A percentile compares a stretch with the other conserved stretches of the same genome.
Conservation (phyloP, 129 eudicot species). For the Solidago caesia region DNA sequence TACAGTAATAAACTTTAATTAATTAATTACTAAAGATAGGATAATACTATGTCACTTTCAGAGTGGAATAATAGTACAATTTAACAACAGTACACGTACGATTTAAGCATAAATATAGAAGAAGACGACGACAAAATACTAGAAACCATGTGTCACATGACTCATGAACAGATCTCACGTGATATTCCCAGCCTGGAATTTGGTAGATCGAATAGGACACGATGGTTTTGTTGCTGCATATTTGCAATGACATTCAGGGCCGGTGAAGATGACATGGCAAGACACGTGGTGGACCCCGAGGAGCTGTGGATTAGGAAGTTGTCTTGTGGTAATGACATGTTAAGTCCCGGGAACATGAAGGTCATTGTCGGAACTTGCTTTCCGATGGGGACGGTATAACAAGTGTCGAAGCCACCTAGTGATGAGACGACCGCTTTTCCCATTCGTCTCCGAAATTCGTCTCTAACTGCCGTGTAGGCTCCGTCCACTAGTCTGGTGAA, state of each 20-base stretch:
- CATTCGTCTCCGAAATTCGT: conserved; percentile 78
- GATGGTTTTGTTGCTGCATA: conserved; percentile 94
- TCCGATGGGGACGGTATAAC: conserved; percentile 65
- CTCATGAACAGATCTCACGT: conserved; percentile 61
- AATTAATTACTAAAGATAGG: too few relatives aligned
- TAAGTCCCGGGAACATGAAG: conserved; percentile 76
- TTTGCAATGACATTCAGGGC: conserved; percentile 84
- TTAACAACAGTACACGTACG: conserved; percentile 14
- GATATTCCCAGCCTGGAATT: conserved; percentile 83
- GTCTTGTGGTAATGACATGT: conserved; percentile 76
- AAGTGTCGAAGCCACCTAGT: conserved; percentile 93
- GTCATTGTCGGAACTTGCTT: conserved; percentile 67
- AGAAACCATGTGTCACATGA: conserved; percentile 26
- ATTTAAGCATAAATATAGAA: conserved; percentile 6
- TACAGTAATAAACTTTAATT: too few relatives aligned
- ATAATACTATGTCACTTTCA: too few relatives aligned
- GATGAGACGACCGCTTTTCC: conserved; percentile 63
- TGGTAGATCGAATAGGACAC: conserved; percentile 68
- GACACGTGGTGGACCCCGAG: conserved; percentile 61
- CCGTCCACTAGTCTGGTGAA: conserved; percentile 67
- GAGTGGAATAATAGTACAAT: too few relatives aligned
- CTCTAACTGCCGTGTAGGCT: conserved; percentile 76
- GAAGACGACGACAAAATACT: conserved; percentile 9
- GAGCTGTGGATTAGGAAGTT: conserved; percentile 85
- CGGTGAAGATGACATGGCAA: conserved; percentile 92